Conservation (phyloP, 495 filamentous ascomycete genomes). For the Astrothelium subdiscretum region DNA sequence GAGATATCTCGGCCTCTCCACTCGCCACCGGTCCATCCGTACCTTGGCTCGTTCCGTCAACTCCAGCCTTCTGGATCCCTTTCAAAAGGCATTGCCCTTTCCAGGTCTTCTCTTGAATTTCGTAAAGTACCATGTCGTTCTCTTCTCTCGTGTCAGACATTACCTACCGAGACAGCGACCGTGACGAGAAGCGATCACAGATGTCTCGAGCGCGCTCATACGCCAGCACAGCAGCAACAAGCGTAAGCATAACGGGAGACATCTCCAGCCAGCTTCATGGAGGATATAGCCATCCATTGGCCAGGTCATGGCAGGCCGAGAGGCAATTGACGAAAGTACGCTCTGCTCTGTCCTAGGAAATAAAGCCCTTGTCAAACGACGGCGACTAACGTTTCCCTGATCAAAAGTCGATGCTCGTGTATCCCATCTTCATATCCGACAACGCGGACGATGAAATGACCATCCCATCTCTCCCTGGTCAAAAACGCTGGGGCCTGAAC, state of each 20-base stretch:
- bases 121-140: slow-evolving; percentile 59
- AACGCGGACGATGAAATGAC: slow-evolving; percentile 81
- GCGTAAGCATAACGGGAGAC: slow-evolving; percentile 82
- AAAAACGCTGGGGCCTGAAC: slow-evolving; percentile 78
- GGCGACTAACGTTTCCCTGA: not conserved
- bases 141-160: slow-evolving; percentile 82
- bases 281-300: slow-evolving; percentile 86
- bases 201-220: slow-evolving; percentile 67
- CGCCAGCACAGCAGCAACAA: slow-evolving; percentile 81
- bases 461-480: slow-evolving; percentile 80
- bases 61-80: no score
- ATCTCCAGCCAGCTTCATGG: slow-evolving; percentile 92
- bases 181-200: slow-evolving; percentile 47
- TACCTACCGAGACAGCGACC: slow-evolving; percentile 53
- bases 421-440: slow-evolving; percentile 93
- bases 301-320: slow-evolving; percentile 90
- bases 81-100: not conserved
- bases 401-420: slow-evolving; percentile 87
- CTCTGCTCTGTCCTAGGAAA: not conserved
- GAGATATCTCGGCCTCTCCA: no score
- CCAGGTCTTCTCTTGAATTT: not conserved
- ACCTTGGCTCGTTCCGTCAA: no score
- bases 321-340: slow-evolving; percentile 88
- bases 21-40: no score
- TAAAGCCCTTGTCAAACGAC: not conserved